Percentiles rank a stretch among this genome's conserved stretches.
These are phyloP conservation scores for Dendrobium officinale DNA, from an alignment of 106 monocot species.

Conservation along the genomic window DNA sequence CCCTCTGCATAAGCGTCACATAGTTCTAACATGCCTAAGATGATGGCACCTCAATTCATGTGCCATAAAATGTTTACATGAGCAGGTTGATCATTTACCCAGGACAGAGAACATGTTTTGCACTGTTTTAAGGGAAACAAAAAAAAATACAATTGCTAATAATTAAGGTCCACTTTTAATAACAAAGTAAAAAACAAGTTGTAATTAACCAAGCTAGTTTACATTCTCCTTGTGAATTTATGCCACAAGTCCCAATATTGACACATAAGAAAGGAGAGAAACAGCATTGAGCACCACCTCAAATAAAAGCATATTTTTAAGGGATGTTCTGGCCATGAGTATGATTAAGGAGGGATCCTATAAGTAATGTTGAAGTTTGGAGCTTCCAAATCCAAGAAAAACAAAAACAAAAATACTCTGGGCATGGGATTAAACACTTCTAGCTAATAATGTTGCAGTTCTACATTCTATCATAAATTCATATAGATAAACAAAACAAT, in stretches of 20 bases:
- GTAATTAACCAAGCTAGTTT: background rate
- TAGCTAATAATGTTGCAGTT: background rate
- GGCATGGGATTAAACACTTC: too few species aligned
- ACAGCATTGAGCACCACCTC: background rate
- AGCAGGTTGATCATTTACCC: background rate
- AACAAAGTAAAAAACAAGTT: background rate
- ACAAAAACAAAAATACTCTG: too few species aligned
- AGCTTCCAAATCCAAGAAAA: background rate
- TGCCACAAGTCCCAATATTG: background rate
- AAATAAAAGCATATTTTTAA: background rate
- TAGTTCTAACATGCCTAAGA: background rate
- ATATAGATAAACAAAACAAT: background rate
- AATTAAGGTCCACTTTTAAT: background rate
- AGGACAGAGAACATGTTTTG: background rate
- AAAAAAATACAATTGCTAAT: background rate
- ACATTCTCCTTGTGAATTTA: background rate
- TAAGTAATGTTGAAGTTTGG: background rate
- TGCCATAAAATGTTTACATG: background rate
- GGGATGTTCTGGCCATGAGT: background rate
- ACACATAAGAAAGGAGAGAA: background rate
- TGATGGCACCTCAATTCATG: background rate
- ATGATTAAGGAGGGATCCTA: background rate
- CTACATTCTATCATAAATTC: background rate
- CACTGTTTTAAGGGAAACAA: background rate
- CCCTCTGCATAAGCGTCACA: background rate